These are phyloP conservation scores for Lupinus albus DNA, from an alignment of 306 rosid genomes.

Conservation along the genomic window DNA sequence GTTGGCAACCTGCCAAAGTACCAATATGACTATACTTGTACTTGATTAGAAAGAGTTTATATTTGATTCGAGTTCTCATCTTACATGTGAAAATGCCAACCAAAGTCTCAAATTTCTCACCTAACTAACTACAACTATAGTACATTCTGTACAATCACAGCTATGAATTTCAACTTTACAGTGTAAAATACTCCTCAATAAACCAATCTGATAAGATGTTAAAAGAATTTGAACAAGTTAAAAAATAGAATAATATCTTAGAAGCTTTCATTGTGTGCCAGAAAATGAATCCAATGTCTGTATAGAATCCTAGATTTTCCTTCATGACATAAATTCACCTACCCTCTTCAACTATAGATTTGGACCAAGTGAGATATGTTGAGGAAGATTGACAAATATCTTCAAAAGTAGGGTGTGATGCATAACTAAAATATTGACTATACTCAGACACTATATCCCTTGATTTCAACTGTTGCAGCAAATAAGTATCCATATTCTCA, in stretches of 20 bases:
- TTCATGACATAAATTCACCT: slow-evolving; percentile 50
- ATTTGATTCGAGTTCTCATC: slow-evolving; percentile 38
- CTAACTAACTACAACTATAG: slow-evolving; percentile 33
- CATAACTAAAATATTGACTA: slow-evolving; percentile 42
- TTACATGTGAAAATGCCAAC: slow-evolving; percentile 12
- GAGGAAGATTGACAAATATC: slow-evolving; percentile 57
- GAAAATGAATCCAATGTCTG: slow-evolving; percentile 24
- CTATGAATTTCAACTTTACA: neutral
- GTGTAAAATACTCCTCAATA: neutral
- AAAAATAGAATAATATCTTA: too few relatives aligned
- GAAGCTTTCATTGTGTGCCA: neutral
- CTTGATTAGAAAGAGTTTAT: neutral
- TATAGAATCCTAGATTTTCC: neutral
- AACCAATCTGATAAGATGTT: neutral
- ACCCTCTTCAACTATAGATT: slow-evolving; percentile 46
- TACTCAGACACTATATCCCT: slow-evolving; percentile 49
- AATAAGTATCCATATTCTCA: slow-evolving; percentile 56
- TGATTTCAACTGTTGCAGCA: slow-evolving; percentile 57
- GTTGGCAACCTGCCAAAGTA: neutral
- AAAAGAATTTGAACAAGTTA: neutral
- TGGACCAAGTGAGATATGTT: slow-evolving; percentile 61
- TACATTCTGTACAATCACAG: slow-evolving; percentile 38
- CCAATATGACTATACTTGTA: neutral
- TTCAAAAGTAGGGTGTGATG: slow-evolving; percentile 70
- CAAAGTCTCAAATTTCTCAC: slow-evolving; percentile 32